Conservation (phyloP, 1,139 yeast genomes). For the Arxiozyma telluris region DNA sequence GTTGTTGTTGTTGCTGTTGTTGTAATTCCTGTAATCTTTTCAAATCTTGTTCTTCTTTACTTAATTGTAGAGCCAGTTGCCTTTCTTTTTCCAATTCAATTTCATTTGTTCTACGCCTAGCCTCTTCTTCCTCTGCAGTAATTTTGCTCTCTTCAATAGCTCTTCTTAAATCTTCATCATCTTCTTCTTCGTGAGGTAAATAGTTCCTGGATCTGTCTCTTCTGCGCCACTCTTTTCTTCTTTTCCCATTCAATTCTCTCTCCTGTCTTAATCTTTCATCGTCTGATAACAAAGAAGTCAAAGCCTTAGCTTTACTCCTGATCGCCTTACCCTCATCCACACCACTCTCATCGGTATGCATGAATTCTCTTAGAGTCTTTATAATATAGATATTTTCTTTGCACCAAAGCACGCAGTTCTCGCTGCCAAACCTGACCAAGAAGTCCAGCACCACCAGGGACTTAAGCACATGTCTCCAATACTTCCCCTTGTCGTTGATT, state of each 20-base stretch:
- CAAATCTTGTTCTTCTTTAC: conserved; percentile 83
- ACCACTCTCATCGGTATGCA: conserved; percentile 70
- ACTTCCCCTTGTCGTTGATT: conserved; percentile 91
- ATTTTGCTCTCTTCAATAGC: conserved; percentile 76
- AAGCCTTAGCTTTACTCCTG: conserved; percentile 85
- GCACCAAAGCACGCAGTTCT: conserved; percentile 90
- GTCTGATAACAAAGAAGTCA: conserved; percentile 69
- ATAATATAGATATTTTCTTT: conserved; percentile 82
- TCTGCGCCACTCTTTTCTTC: conserved; percentile 18
- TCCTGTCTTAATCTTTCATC: conserved; percentile 77
- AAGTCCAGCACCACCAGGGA: conserved; percentile 82
- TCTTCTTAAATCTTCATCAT: conserved; percentile 70
- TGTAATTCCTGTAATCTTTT: conserved; percentile 44
- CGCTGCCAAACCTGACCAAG: conserved; percentile 79
- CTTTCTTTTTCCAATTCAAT: conserved; percentile 48
- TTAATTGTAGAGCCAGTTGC: conserved; percentile 70
- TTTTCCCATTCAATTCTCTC: conserved; percentile 42
- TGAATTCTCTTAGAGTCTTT: conserved; percentile 87
- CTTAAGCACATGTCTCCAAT: conserved; percentile 96
- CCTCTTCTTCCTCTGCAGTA: conserved; percentile 83
- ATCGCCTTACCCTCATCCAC: conserved; percentile 85
- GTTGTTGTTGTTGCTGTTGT: conserved; percentile 40
- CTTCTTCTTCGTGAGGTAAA: conserved; percentile 35
- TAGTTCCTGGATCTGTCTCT: conserved; percentile 29
- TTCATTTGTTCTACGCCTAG: conserved; percentile 35